Evolutionary conservation across 164 flowering plant species (phyloP), one percentile per base, ranked within the genome.

Genomic region (Protea cynaroides): DNA sequence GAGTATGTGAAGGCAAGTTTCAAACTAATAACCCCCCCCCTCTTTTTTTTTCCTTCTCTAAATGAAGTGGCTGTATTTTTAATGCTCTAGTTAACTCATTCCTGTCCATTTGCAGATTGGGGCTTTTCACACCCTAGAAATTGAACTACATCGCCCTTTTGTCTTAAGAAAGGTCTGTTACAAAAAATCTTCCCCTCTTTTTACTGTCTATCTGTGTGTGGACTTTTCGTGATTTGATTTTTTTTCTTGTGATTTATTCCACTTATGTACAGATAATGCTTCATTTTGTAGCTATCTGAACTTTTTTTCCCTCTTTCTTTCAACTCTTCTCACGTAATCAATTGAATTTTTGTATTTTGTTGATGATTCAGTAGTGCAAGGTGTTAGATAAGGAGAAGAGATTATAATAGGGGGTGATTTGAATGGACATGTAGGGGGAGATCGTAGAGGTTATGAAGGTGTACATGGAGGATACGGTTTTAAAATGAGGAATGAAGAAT

Each of bases 121-220:
- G 37, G 82, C 87, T 37, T 94, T 85, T 63, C 97, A 94, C 74
- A 89, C 98, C 24, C 69, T 94, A 56, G 96, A 91, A 70, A 77
- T 94, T 63, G 95, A 91, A 77, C 79, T 77, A 63, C 85, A 89
- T 34, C 85, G 93, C 23, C 86, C 91, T 61, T 87, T 94, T 83
- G 95, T 89, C 18, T 69, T 94, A 29, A 83, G 84, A 65, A 94
- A 94, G 88, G 98, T 86, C 73, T 61, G 67, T 50, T 10, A 21
- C 43, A 18, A 34, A 40, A 47, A 7, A 6, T 54, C 34, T 29
- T 29, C 34, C 4, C 34, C 2, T 29, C 34, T 29, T 29, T 29
- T 29, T 29, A 29, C 34, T 5, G 2, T 29, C 0, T 29, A 29
- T 5, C 19, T 21, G n/a, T 44, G n/a, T 4, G 14, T 22, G 40